Percentiles rank a stretch among this genome's conserved stretches.
phyloP scores from a whole-genome alignment of 164 flowering plant species.

The Vitis vinifera region ASM3070453v1 NC_081818.1:22610001-22610500 shows the following conservation, averaged over 20 bases:
- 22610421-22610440: too few relatives aligned
- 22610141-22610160: conserved; percentile 4
- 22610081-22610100: not conserved
- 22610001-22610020: too few relatives aligned
- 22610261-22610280: conserved; percentile 6
- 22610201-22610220: conserved; percentile 10
- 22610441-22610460: too few relatives aligned
- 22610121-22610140: not conserved
- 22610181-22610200: not conserved
- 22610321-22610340: conserved; percentile 4
- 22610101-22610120: not conserved
- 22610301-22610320: conserved; percentile 11
- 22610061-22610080: too few relatives aligned
- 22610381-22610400: too few relatives aligned
- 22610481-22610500: too few relatives aligned
- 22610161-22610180: not conserved
- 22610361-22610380: too few relatives aligned
- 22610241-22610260: conserved; percentile 4
- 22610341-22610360: not conserved
- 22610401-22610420: too few relatives aligned
- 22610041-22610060: too few relatives aligned
- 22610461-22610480: too few relatives aligned
- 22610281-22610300: conserved; percentile 1
- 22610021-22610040: too few relatives aligned
- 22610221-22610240: conserved; percentile 11